Evolutionary conservation across 305 asterid species (phyloP).

Genomic region (Fraxinus dipetala): DNA sequence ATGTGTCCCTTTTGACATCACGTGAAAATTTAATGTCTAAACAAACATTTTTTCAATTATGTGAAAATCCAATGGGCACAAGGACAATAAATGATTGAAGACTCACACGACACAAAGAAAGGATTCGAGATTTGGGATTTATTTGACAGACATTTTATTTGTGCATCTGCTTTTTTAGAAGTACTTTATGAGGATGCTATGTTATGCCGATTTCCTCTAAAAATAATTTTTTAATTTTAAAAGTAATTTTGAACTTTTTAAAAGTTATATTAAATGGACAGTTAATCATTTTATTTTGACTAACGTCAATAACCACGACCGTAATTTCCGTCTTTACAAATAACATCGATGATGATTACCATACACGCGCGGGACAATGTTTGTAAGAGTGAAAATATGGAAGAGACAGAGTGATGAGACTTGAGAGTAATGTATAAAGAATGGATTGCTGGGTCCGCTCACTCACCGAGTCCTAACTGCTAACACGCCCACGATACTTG

Average conservation of each 20-base stretch:
- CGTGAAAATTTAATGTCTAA: background rate
- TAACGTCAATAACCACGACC: background rate
- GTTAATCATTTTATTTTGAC: background rate
- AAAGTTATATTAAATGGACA: no score
- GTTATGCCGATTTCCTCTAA: background rate
- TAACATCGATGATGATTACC: background rate
- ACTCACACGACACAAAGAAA: background rate
- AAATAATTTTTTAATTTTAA: no score
- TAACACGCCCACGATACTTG: conserved; percentile 33
- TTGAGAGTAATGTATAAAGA: conserved; percentile 23
- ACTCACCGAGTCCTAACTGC: conserved; percentile 31
- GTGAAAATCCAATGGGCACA: background rate
- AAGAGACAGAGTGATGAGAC: conserved; percentile 38
- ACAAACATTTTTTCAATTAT: background rate
- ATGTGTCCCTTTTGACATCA: no score
- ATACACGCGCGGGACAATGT: conserved; percentile 18
- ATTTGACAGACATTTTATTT: background rate
- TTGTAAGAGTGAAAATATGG: background rate
- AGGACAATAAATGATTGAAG: background rate
- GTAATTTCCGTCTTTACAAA: background rate
- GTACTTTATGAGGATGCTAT: no score
- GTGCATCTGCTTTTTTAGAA: no score
- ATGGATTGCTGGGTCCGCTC: conserved; percentile 15
- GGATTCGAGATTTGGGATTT: background rate
- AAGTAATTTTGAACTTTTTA: no score